These are phyloP conservation scores for Stachybotrys chartarum DNA, from an alignment of 2,329 filamentous ascomycete species.

Conservation along the genomic window DNA sequence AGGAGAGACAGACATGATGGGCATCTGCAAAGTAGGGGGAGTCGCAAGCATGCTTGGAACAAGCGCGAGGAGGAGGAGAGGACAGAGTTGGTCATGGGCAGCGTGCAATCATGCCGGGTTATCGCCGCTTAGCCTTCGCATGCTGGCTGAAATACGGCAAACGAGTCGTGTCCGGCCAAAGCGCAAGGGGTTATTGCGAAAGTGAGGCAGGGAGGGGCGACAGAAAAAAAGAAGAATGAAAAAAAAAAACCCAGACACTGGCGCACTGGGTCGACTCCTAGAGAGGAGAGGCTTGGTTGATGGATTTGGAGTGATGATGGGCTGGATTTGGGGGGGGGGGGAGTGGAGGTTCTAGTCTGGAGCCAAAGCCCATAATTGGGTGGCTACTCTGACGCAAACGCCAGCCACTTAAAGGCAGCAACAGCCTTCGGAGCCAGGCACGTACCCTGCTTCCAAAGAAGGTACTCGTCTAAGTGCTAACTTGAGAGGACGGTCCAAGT, in stretches of 20 bases:
- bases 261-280: neutral
- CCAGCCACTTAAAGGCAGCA: neutral
- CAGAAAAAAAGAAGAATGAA: neutral
- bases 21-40: conserved; percentile 16
- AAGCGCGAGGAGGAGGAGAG: neutral
- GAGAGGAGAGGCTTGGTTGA: neutral
- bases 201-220: neutral
- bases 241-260: neutral
- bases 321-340: neutral
- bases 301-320: neutral
- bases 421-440: neutral
- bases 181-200: neutral
- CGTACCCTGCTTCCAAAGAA: neutral
- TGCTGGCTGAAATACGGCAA: neutral
- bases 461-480: neutral
- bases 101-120: neutral
- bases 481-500: neutral
- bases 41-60: conserved; percentile 18
- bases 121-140: neutral
- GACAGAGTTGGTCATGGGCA: neutral
- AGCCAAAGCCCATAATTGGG: neutral
- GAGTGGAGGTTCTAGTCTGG: neutral
- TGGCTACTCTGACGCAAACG: neutral
- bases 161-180: neutral
- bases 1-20: conserved; percentile 25